Evolutionary conservation across 2,329 filamentous ascomycete species (phyloP), one percentile per base, ranked within the genome.

Genomic region (Laburnicola sp.): DNA sequence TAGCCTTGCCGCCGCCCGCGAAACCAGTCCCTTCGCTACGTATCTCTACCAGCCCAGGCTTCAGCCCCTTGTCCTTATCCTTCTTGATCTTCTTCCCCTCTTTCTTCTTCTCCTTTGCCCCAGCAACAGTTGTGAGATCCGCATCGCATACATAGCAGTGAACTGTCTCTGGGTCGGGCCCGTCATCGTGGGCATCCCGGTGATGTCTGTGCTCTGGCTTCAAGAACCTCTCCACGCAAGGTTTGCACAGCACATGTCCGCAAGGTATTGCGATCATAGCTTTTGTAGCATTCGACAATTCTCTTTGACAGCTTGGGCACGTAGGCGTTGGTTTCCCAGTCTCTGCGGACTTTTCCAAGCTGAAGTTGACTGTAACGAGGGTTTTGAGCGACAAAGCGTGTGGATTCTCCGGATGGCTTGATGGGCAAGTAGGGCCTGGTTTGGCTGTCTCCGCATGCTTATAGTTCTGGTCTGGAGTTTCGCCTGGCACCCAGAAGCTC

Each of bases 1-100:
- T 83, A 66, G 88, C 96, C 45, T 83, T 82, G 2, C 94, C 93
- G n/a, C 87, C 86, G 3, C 90, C 88, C 3, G 93, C 92, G 73
- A 96, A 97, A 0, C 93, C 93, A 0, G 93, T 97, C 0, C 93
- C 93, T 63, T 97, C 93, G 31, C 87, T 89, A 59, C 83, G 86
- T 42, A 97, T 82, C 65, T 88, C 84, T 2, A 97, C 86, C 30
- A 97, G 68, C 0, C 92, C 92, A 0, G 86, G 83, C 53, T 80
- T 84, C 31, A 87, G 80, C 45, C 77, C 83, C 31, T 85, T 80
- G 60, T 83, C 83, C 36, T 76, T 74, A 27, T 76, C 76, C 41
- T 80, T 73, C 46, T 75, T 74, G 40, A 59, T 56, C 51, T 65
- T 61, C 58, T 67, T 63, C 27, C 75, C 66, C 42, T 77, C 73